Conservation (phyloP, 2,329 filamentous ascomycete genomes). For the Parascedosporium putredinis region DNA sequence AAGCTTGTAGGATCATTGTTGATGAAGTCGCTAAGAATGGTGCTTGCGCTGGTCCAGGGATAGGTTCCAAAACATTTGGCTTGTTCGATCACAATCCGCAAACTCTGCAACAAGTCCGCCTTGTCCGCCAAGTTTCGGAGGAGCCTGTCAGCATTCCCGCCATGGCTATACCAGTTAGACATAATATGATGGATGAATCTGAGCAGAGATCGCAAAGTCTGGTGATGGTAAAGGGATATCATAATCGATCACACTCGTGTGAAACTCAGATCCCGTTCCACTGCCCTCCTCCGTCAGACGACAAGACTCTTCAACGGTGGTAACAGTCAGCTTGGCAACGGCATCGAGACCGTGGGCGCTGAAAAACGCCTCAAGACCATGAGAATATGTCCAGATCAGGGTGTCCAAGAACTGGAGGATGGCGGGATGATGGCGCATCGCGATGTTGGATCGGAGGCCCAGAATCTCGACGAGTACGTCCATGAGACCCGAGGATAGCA, state of each 20-base stretch:
- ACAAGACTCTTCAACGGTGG: conserved; percentile 63
- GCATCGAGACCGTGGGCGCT: conserved; percentile 75
- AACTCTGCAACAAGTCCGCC: conserved; percentile 65
- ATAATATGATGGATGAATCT: conserved; percentile 97
- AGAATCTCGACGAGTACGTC: conserved; percentile 85
- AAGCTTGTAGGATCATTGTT: conserved; percentile 99
- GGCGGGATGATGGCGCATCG: conserved; percentile 73
- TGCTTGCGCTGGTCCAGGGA: conserved; percentile 91
- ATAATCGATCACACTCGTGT: conserved; percentile 83
- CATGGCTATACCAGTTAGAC: conserved; percentile 56
- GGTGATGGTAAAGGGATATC: conserved; percentile 82
- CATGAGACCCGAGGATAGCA: conserved; percentile 82
- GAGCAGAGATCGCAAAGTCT: conserved; percentile 85
- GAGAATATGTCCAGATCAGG: conserved; percentile 74
- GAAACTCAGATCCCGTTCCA: conserved; percentile 58
- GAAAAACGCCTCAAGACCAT: conserved; percentile 75
- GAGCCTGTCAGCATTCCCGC: conserved; percentile 79
- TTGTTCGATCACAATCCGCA: conserved; percentile 74
- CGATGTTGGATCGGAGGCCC: conserved; percentile 68
- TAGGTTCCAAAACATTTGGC: conserved; percentile 75
- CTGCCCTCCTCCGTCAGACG: conserved; percentile 55
- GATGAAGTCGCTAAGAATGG: conserved; percentile 89
- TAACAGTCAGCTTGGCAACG: conserved; percentile 78
- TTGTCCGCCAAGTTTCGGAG: conserved; percentile 92
- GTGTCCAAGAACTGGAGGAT: conserved; percentile 82